phyloP scores from a whole-genome alignment of 106 monocot species.

The Acorus gramineus region DNA sequence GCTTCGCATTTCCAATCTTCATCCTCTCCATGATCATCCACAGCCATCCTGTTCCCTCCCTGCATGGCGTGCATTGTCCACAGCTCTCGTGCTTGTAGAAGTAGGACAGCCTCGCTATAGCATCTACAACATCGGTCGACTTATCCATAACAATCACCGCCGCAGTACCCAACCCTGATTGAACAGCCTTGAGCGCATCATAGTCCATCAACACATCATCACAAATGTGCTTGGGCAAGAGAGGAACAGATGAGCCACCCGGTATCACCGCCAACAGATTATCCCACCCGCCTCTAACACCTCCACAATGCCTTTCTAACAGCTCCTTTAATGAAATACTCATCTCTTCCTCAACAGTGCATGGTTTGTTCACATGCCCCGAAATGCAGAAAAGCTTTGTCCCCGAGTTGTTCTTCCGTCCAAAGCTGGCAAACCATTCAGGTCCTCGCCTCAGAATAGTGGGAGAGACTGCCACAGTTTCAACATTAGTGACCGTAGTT shows the following conservation, averaged over 20 bases:
- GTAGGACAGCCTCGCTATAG: not conserved
- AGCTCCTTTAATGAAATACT: no score
- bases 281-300: constrained; percentile 69
- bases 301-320: constrained; percentile 32
- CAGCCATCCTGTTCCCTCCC: constrained; percentile 67
- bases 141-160: not conserved
- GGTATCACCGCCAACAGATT: constrained; percentile 61
- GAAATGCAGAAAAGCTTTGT: constrained; percentile 57
- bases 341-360: constrained; percentile 42
- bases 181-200: constrained; percentile 61
- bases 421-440: no score
- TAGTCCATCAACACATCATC: constrained; percentile 75
- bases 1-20: constrained; percentile 57
- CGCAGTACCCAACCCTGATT: constrained; percentile 12
- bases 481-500: constrained; percentile 33
- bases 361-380: constrained; percentile 69
- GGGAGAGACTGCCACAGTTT: constrained; percentile 17
- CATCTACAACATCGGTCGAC: not conserved
- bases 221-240: constrained; percentile 57
- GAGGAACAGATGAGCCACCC: constrained; percentile 60
- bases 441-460: no score
- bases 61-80: constrained; percentile 31
- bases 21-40: constrained; percentile 81
- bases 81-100: constrained; percentile 7
- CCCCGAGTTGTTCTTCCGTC: constrained; percentile 35